Evolutionary conservation across 352 stramenopile genomes (phyloP).

Genomic region (Phytophthora citricola): DNA sequence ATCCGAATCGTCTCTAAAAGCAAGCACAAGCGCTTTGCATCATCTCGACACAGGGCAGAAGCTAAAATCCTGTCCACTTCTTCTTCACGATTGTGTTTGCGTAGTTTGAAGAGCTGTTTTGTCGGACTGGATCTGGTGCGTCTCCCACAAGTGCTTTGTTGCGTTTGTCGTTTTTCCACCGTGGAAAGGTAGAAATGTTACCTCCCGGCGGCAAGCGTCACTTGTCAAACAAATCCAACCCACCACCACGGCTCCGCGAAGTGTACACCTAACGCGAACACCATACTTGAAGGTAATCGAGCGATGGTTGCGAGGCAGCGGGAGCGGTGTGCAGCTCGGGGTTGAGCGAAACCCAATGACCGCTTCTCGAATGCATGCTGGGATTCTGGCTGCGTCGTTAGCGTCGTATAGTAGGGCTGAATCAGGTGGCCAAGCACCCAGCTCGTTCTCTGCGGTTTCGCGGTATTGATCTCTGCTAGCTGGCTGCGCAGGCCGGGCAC

Average conservation of each 20-base stretch:
- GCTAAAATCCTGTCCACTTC: slow-evolving; percentile 2
- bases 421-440: background rate
- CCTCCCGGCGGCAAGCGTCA: slow-evolving; percentile 1
- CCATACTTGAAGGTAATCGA: too few species aligned
- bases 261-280: background rate
- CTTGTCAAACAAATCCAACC: slow-evolving; percentile 7
- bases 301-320: too few species aligned
- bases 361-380: background rate
- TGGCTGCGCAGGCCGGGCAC: background rate
- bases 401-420: background rate
- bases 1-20: background rate
- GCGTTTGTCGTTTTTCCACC: slow-evolving; percentile 7
- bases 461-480: too few species aligned
- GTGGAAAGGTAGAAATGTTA: slow-evolving; percentile 5
- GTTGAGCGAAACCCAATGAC: background rate
- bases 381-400: background rate
- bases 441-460: background rate
- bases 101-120: slow-evolving; percentile 3
- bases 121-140: slow-evolving; percentile 1
- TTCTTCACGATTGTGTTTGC: background rate
- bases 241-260: background rate
- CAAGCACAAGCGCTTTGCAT: slow-evolving; percentile 4
- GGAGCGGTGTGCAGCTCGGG: background rate
- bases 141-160: background rate
- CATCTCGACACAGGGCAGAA: slow-evolving; percentile 1